Base-by-base conservation (phyloP, 495 filamentous ascomycete genomes). In the Pseudoneurospora amorphoporcata region DNA sequence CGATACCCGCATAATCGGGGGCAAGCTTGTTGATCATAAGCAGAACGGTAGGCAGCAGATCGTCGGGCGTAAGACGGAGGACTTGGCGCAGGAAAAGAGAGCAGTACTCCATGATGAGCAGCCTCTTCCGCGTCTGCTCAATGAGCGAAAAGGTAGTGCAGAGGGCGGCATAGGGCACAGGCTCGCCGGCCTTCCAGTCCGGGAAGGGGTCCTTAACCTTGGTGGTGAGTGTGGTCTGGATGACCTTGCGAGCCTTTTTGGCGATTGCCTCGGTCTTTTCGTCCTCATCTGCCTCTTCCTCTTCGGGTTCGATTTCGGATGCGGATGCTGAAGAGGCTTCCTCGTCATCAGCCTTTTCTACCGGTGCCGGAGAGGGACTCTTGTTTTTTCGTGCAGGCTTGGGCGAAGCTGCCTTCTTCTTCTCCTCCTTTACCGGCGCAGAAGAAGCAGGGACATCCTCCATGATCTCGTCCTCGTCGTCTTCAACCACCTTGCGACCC, bases 11-110 rank as follows among this genome's bases (percentile, higher is more conserved):
- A 77, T 97, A 99, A 78, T 99, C 95, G 2, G 95, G 94, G 14
- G 95, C 95, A 41, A 99, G 88, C 77, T 98, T 98, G 81, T 97
- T 97, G 82, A 95, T 94, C 94, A 98, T 98, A 23, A 99, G 89
- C 70, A 95, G 87, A 8, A 98, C 90, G 2, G 92, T 95, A 3
- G 94, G 87, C 3, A 98, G 84, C 7, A 99, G 86, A 77, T 98
- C 95, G 37, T 90, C 86, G 0, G 96, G 96, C 1, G 95, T 97
- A 17, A 99, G 85, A 42, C 95, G 89, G 72, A 98, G 83, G 32
- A 99, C 95, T 81, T 99, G 95, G 10, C 92, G 91, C 39, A 98
- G 87, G 77, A 99, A 97, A 3, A 93, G 85, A 3, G 94, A 92
- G 78, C 94, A 98, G 78, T 97, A 90, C 6, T 94, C 91, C 69